phyloP scores from a whole-genome alignment of 2,329 filamentous ascomycete species.

The Cordyceps fumosorosea region DNA sequence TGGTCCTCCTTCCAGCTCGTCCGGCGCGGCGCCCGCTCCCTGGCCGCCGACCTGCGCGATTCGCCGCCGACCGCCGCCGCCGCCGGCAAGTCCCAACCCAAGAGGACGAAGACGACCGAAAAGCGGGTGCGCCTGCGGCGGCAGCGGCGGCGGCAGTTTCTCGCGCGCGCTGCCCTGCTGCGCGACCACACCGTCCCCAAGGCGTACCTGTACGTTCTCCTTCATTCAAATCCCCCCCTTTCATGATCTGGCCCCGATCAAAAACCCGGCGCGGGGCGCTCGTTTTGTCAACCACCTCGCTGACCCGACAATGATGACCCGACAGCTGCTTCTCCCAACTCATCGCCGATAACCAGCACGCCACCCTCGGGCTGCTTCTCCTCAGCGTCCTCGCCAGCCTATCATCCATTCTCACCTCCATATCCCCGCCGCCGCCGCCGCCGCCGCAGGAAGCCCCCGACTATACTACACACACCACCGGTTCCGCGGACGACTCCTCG shows the following conservation, averaged over 20 bases:
- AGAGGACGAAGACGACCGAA: not conserved
- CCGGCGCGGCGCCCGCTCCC: slow-evolving; percentile 54
- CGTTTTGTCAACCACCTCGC: too few species aligned
- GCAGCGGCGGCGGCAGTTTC: not conserved
- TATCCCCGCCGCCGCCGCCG: slow-evolving; percentile 26
- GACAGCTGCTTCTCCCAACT: slow-evolving; percentile 60
- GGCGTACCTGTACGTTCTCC: slow-evolving; percentile 3
- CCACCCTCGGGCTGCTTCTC: slow-evolving; percentile 63
- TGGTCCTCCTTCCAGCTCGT: slow-evolving; percentile 68
- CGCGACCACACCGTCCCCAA: slow-evolving; percentile 17
- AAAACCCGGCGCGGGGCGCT: too few species aligned
- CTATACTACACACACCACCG: too few species aligned
- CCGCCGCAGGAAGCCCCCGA: slow-evolving; percentile 1
- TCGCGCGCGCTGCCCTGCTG: not conserved
- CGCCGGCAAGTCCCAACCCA: slow-evolving; percentile 6
- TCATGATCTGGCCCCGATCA: not conserved
- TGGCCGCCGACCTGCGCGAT: slow-evolving; percentile 34
- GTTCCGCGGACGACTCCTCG: not conserved
- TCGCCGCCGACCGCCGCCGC: not conserved
- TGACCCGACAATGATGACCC: not conserved
- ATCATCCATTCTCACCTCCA: slow-evolving; percentile 34
- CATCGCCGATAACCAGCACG: slow-evolving; percentile 65
- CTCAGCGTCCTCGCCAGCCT: slow-evolving; percentile 58
- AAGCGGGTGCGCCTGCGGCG: not conserved
- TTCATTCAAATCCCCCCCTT: too few species aligned